Evolutionary conservation across 73 alveolate species (phyloP), one percentile per base, ranked within the genome.

Genomic region (Diophrys sp.): DNA sequence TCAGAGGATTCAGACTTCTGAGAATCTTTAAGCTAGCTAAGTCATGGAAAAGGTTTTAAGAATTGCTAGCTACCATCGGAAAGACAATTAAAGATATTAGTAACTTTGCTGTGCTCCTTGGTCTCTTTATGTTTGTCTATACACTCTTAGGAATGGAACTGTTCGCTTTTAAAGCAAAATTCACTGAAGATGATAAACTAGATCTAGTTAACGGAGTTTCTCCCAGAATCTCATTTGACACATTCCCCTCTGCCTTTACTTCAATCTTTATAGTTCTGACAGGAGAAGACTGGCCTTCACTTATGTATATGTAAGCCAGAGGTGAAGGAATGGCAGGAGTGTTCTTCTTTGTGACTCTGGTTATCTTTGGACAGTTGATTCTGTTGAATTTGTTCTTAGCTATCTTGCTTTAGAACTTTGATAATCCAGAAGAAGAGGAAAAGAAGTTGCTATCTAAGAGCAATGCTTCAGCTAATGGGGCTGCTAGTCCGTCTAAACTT

Each of bases 111-210:
- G 28, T 71, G 11, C 33, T 66, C 28, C 18, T 71, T 26, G 30
- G 18, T 31, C 67, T 71, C 2, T 71, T 71, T 32, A 81, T 87
- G 54, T 81, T 86, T 32, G 78, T 88, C 23, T 86, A 85, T 32
- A 73, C 92, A 27, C 66, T 90, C 69, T 85, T 90, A 23, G 96
- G 96, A 54, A 81, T 89, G 93, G 93, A 90, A 68, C 71, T 90
- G 27, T 90, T 86, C 69, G 96, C 96, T 2, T 85, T 82, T 23
- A 82, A 76, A n/a, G 32, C 83, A 11, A 74, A 72, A 73, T 83
- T 83, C 70, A 78, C 66, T 83, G 81, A 67, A 25, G 34, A 82
- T 72, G 71, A 57, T n/a, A 14, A 73, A 1, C 25, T 26, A 14
- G 27, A 55, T 24, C 29, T 53, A 24, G 71, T 33, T 2, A 23